Base-by-base conservation (phyloP, 2,329 filamentous ascomycete genomes). In the Monilinia aucupariae region DNA sequence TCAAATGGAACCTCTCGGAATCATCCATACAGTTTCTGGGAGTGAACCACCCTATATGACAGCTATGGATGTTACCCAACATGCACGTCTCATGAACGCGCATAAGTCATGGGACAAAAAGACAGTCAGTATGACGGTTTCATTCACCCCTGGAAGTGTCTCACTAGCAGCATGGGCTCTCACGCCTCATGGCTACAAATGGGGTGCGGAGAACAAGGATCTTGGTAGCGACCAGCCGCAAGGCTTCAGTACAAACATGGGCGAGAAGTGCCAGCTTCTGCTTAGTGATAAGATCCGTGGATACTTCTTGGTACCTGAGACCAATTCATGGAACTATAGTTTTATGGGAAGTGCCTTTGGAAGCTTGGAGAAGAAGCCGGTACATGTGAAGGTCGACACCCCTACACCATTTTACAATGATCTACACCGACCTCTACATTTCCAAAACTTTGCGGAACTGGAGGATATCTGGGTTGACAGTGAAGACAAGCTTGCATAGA, bases 1-100 rank as follows among this genome's bases (percentile, higher is more conserved):
- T 65, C 84, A 83, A 63, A 83, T 99, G 74, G 94, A 99, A 77
- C 91, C 94, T 6, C 82, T 99, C 15, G 94, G 94, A 70, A 82
- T 97, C 70, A 97, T 99, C 69, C 94, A 99, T 78, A 99, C 94
- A 1, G 86, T 93, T 69, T 93, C 92, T 39, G 93, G 94, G 67
- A 96, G 94, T 73, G 94, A 99, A 78, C 85, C 93, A 50, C 90
- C 90, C 8, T 97, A 97, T 81, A 97, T 99, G 92, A 92, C 91
- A 20, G 90, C 94, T 1, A 85, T 87, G 71, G 94, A 99, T 75
- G 93, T 97, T 56, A 99, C 94, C 3, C 91, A 93, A 75, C 94
- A 99, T 74, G 87, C 96, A 30, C 89, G 90, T 61, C 82, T 99
- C 37, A 93, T 97, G 79, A 91, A 94, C 68, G 80, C 86, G 1